Evolutionary conservation across 2,329 filamentous ascomycete genomes (phyloP), one percentile per base, ranked within the genome.

Genomic region (Lanzia echinophila): DNA sequence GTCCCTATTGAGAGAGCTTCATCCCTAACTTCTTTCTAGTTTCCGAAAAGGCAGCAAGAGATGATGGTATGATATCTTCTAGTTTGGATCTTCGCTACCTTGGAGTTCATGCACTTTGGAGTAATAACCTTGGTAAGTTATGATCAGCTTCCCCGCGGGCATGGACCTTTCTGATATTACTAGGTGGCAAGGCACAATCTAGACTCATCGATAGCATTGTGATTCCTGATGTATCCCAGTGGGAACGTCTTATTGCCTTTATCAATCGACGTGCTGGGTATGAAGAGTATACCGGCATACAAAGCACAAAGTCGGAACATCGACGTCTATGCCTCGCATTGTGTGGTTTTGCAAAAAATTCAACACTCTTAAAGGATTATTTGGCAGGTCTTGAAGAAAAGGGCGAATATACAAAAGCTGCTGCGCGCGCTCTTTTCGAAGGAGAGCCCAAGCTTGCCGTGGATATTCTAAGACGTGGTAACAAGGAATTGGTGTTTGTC

Each of bases 291-390:
- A 77, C 83, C 48, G 84, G 85, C 3, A 72, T 79, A 3, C 66
- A 76, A 3, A 90, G 88, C 0, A 76, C 76, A 47, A 84, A 78
- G 60, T 82, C 86, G 0, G 78, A 85, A 47, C 87, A 90, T 63
- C 78, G 89, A 44, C 84, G 88, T 64, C 74, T 91, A 4, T 90
- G 87, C 56, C 77, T 94, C 5, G 82, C 86, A 34, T 82, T 91
- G 19, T 91, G 86, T 64, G 79, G 82, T 46, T 89, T 86, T 82
- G 82, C 86, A 20, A 76, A 83, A 69, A 73, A 79, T 55, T 64
- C 76, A 60, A 71, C 72, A 19, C 66, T 74, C 65, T 50, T 75
- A 70, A 52, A 75, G 71, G 55, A 69, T 64, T 59, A 74, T 67
- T 57, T 82, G 69, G 59, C 71, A 34, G 64, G 70, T 20, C 67